Evolutionary conservation across 2,329 filamentous ascomycete species (phyloP).

Genomic region (Hymenoscyphus linearis): DNA sequence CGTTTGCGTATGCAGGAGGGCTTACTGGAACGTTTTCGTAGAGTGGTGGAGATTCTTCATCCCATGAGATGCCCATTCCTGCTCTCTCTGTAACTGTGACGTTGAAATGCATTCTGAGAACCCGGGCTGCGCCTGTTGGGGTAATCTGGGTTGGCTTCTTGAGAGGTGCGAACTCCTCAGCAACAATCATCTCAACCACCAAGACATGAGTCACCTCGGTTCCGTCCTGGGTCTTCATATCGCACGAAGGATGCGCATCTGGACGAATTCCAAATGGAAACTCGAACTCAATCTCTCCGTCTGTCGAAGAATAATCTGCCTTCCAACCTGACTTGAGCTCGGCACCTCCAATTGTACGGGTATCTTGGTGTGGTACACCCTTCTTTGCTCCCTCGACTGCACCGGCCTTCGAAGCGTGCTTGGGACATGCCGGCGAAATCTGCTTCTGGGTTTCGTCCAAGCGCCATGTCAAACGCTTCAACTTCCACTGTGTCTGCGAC

Average conservation of each 20-base stretch:
- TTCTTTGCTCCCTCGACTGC: constrained; percentile 44
- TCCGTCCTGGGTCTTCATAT: constrained; percentile 68
- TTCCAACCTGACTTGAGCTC: constrained; percentile 91
- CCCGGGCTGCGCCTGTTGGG: constrained; percentile 83
- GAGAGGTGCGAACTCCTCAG: constrained; percentile 78
- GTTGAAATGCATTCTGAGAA: constrained; percentile 87
- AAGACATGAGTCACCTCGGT: constrained; percentile 79
- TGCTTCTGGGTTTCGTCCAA: constrained; percentile 83
- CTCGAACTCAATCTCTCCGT: constrained; percentile 75
- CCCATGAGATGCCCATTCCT: constrained; percentile 91
- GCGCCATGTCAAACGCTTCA: constrained; percentile 88
- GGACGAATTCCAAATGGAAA: constrained; percentile 60
- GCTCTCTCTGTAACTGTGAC: constrained; percentile 84
- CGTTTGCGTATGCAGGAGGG: constrained; percentile 61
- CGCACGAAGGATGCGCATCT: constrained; percentile 63
- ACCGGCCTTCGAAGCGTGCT: constrained; percentile 59
- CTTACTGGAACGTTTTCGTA: constrained; percentile 90
- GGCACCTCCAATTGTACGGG: constrained; percentile 71
- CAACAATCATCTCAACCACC: constrained; percentile 88
- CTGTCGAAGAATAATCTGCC: constrained; percentile 56
- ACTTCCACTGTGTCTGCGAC: constrained; percentile 74
- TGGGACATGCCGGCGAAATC: constrained; percentile 72
- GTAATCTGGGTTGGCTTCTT: constrained; percentile 64
- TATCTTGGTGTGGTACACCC: constrained; percentile 68
- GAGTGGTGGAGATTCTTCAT: constrained; percentile 88